phyloP scores from a whole-genome alignment of 306 rosid species.

The Casuarina glauca region DNA sequence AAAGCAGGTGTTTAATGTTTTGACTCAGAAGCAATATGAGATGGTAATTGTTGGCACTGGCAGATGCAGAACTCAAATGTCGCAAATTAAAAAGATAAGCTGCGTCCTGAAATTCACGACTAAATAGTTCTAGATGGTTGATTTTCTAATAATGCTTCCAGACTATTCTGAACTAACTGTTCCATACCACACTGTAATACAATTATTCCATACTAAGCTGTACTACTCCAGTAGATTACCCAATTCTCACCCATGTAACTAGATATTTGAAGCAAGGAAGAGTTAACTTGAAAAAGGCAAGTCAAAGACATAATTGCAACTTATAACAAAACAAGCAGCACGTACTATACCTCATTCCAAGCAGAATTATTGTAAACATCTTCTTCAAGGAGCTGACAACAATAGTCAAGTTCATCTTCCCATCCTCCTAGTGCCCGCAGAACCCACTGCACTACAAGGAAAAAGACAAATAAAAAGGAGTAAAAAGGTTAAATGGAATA shows the following conservation, averaged over 20 bases:
- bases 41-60: background rate
- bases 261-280: no score
- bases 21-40: background rate
- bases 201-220: no score
- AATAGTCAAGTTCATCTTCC: constrained; percentile 82
- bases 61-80: background rate
- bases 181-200: no score
- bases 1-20: background rate
- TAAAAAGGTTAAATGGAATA: constrained; percentile 5
- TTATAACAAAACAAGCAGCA: background rate
- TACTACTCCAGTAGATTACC: no score
- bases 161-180: no score
- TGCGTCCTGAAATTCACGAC: no score
- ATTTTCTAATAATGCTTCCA: no score
- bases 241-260: no score
- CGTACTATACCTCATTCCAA: constrained; percentile 82
- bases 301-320: no score
- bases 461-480: constrained; percentile 2
- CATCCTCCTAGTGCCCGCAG: constrained; percentile 84
- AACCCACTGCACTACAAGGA: constrained; percentile 65
- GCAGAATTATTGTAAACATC: constrained; percentile 91
- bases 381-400: constrained; percentile 65
- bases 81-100: background rate
- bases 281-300: no score
- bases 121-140: no score